These are phyloP conservation scores for Elongisporangium senticosum DNA, from an alignment of 352 stramenopile genomes.

Conservation along the genomic window DNA sequence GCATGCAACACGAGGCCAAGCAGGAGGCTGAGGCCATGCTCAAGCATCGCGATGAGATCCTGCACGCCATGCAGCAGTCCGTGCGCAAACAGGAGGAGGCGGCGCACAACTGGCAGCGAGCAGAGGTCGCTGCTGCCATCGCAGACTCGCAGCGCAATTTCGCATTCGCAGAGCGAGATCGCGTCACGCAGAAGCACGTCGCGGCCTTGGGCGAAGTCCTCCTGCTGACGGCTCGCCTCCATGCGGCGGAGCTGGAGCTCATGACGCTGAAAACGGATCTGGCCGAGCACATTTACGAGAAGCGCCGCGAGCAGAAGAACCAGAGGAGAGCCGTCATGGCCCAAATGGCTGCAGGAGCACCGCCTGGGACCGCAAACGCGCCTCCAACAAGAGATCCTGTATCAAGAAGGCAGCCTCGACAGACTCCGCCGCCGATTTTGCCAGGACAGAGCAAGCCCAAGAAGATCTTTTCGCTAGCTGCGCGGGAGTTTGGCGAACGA, in stretches of 20 bases:
- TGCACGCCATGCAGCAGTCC: conserved; percentile 37
- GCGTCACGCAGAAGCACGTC: conserved; percentile 33
- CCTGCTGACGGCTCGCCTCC: conserved; percentile 36
- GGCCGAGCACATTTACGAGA: conserved; percentile 64
- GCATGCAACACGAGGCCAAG: conserved; percentile 16
- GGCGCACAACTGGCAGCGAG: conserved; percentile 44
- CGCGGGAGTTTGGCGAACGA: conserved; percentile 41
- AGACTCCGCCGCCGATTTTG: not conserved
- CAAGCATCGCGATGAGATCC: conserved; percentile 40
- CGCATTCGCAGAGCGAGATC: conserved; percentile 48
- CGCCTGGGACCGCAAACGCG: not conserved
- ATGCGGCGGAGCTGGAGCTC: conserved; percentile 41
- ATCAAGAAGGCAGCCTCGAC: not conserved
- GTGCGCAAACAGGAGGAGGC: conserved; percentile 37
- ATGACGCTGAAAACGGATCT: conserved; percentile 52
- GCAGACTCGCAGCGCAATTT: conserved; percentile 69
- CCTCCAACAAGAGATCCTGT: not conserved
- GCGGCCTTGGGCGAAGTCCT: conserved; percentile 41
- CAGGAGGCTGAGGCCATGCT: conserved; percentile 27
- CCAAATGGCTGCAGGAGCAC: not conserved
- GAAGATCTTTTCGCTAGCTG: conserved; percentile 46
- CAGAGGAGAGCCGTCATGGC: conserved; percentile 27
- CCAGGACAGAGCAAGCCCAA: conserved; percentile 16
- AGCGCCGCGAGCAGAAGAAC: conserved; percentile 34
- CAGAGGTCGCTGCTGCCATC: conserved; percentile 49